Base-by-base conservation (phyloP, 441 rosid genomes). In the Biscutella laevigata region DNA sequence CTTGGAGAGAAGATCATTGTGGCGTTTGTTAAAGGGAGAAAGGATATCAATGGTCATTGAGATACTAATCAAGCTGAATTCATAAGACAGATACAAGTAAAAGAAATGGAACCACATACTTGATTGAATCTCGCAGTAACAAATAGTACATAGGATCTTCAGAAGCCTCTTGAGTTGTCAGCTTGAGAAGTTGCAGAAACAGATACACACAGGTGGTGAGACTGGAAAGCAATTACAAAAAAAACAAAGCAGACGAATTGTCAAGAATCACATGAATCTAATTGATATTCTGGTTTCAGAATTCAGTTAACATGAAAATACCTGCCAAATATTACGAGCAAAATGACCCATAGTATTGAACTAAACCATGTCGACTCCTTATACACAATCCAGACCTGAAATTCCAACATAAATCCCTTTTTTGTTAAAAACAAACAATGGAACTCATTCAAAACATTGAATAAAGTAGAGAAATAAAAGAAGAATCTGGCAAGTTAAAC, bases 291-390 rank as follows among this genome's bases (percentile, higher is more conserved):
- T 47, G 15, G 14, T 14, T 48, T 20, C 0, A 42, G 26, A 57
- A 34, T 19, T 27, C 50, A 44, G 35, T 32, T 29, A 8, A 42
- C 14, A n/a, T n/a, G n/a, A 10, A 17, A 40, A 11, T 68, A 81
- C 94, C 97, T 78, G 53, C 95, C 97, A 19, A 82, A 69, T 66
- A 88, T 30, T 3, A 82, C 2, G 15, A 89, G 76, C 56, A 89
- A 75, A 67, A 80, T 25, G 3, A 80, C 51, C 94, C 95, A 86
- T 47, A 78, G 22, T 27, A 72, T 36, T 16, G 81, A 66, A 44
- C 57, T 53, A 26, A 73, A 14, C 68, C 62, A 61, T 47, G 70
- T 74, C 1, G 80, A 21, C 59, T 82, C 90, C 74, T 80, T 86
- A 75, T 83, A 89, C 45, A 47, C 73, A 57, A 79, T 58, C 97